These are phyloP conservation scores for Gyromitra esculenta DNA, from an alignment of 2,329 filamentous ascomycete genomes.

Conservation along the genomic window DNA sequence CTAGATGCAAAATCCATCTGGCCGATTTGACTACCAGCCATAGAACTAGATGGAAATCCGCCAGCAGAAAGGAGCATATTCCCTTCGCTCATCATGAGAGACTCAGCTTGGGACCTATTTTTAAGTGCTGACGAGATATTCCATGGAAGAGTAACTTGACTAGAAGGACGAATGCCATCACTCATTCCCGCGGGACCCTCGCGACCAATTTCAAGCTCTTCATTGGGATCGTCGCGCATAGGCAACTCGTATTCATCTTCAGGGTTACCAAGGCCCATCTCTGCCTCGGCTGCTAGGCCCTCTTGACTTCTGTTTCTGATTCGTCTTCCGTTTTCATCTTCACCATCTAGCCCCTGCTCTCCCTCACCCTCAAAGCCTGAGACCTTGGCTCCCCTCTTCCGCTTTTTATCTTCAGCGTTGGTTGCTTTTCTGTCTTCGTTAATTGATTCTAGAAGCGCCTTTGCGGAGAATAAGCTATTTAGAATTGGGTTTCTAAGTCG, in stretches of 20 bases:
- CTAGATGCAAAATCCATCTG: slow-evolving; percentile 38
- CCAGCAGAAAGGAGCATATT: slow-evolving; percentile 32
- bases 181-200: slow-evolving; percentile 38
- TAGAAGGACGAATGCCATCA: slow-evolving; percentile 46
- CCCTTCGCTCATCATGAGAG: slow-evolving; percentile 48
- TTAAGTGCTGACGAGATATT: slow-evolving; percentile 46
- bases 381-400: slow-evolving; percentile 1
- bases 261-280: slow-evolving; percentile 32
- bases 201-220: slow-evolving; percentile 47
- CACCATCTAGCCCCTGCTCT: slow-evolving; percentile 6
- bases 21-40: slow-evolving; percentile 52
- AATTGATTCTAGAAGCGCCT: slow-evolving; percentile 46
- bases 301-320: slow-evolving; percentile 23
- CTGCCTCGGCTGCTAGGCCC: slow-evolving; percentile 9
- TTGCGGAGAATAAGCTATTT: slow-evolving; percentile 50
- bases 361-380: background rate
- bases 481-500: slow-evolving; percentile 49
- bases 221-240: slow-evolving; percentile 21
- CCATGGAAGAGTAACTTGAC: slow-evolving; percentile 50
- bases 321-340: slow-evolving; percentile 36
- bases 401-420: background rate
- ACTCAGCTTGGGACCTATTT: slow-evolving; percentile 44
- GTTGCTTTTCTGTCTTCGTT: slow-evolving; percentile 14
- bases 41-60: slow-evolving; percentile 55
- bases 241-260: slow-evolving; percentile 42